Evolutionary conservation across 176 grass and related monocot species (phyloP).

Genomic region (Musa schizocarpa): DNA sequence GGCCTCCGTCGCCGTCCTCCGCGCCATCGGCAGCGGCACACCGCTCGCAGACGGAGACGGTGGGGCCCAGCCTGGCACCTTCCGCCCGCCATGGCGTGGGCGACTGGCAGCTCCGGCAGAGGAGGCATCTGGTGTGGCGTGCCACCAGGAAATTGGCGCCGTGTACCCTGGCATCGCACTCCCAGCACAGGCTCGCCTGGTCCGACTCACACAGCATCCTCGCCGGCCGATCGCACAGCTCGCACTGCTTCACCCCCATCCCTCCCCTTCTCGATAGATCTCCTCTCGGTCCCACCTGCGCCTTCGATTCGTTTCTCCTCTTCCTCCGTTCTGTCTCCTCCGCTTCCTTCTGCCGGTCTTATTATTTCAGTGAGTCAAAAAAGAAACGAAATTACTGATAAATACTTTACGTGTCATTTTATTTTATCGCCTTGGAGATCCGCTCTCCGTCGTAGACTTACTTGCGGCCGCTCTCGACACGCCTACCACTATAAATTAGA

Average conservation of each 20-base stretch:
- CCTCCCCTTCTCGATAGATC: neutral
- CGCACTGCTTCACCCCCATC: slow-evolving; percentile 26
- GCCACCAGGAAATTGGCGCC: slow-evolving; percentile 90
- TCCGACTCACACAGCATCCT: slow-evolving; percentile 72
- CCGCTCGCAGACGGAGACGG: slow-evolving; percentile 1
- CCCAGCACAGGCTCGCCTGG: slow-evolving; percentile 52
- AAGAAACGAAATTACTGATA: neutral
- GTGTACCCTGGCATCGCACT: slow-evolving; percentile 67
- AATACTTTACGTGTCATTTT: too few relatives aligned
- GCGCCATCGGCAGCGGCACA: neutral
- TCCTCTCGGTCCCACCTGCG: neutral
- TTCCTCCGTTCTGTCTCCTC: neutral
- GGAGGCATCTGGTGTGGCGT: slow-evolving; percentile 30
- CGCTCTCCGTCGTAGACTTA: neutral
- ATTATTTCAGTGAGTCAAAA: neutral
- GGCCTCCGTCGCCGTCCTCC: neutral
- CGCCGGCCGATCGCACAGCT: slow-evolving; percentile 38
- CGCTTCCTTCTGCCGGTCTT: neutral
- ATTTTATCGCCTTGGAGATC: neutral
- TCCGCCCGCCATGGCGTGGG: slow-evolving; percentile 28
- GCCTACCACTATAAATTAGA: too few relatives aligned
- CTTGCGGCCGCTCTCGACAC: neutral
- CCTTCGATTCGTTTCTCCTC: neutral
- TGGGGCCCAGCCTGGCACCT: slow-evolving; percentile 5
- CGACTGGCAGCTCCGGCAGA: slow-evolving; percentile 11